Evolutionary conservation across 345 rosid genomes (phyloP).

Genomic region (Heritiera littoralis): DNA sequence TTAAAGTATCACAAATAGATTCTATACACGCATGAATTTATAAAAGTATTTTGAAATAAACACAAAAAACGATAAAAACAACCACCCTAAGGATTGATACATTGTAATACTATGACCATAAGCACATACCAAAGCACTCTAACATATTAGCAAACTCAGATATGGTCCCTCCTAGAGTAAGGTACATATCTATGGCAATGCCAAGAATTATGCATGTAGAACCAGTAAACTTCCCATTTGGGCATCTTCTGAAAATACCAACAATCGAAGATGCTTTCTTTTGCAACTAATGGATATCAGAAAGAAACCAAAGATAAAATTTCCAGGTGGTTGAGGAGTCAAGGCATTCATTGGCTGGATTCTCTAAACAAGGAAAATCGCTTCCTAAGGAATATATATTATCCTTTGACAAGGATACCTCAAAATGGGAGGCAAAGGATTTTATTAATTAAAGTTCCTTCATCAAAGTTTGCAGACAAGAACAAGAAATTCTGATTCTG

Average conservation of each 20-base stretch:
- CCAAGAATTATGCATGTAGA: background rate
- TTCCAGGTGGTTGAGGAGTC: background rate
- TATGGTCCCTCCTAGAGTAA: background rate
- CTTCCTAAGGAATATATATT: background rate
- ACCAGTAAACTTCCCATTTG: background rate
- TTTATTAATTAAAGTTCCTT: background rate
- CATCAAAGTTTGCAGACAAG: background rate
- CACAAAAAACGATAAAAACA: background rate
- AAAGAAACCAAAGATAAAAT: background rate
- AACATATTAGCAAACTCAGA: background rate
- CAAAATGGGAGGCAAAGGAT: background rate
- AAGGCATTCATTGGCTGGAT: background rate
- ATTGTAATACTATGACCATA: background rate
- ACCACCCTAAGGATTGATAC: background rate
- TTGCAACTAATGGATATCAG: background rate
- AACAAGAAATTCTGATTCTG: background rate
- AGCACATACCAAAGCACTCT: background rate
- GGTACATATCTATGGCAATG: background rate
- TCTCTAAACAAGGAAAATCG: background rate
- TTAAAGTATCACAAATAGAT: constrained; percentile 22
- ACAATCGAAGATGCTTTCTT: background rate
- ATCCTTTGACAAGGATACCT: background rate
- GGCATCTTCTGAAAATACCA: background rate
- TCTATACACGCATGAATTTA: background rate
- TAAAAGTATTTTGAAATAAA: background rate